These are phyloP conservation scores for Tricholoma bakamatsutake DNA, from an alignment of 768 basidiomycete species.

Conservation along the genomic window DNA sequence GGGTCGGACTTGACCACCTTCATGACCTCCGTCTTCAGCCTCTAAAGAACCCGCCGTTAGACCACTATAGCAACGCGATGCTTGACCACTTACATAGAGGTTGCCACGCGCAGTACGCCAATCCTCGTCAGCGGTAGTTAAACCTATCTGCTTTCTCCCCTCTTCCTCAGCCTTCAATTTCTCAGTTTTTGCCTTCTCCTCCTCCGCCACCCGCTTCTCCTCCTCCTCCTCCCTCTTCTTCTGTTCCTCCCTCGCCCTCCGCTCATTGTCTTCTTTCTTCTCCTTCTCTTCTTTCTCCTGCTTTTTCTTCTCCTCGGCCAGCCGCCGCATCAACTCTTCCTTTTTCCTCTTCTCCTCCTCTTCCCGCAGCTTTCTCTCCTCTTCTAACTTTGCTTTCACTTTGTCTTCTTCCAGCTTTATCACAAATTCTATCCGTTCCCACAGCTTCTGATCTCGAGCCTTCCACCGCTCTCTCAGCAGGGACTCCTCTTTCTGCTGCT, in stretches of 20 bases:
- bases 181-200: conserved; percentile 28
- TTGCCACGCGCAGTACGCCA: conserved; percentile 53
- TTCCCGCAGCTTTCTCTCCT: conserved; percentile 45
- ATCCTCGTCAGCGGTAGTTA: conserved; percentile 55
- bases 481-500: conserved; percentile 42
- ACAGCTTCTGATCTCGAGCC: conserved; percentile 46
- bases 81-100: conserved; percentile 41
- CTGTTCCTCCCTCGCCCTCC: conserved; percentile 35
- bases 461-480: conserved; percentile 40
- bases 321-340: conserved; percentile 37
- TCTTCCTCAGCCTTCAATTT: conserved; percentile 28
- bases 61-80: background rate
- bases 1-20: conserved; percentile 55
- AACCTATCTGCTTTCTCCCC: conserved; percentile 37
- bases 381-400: conserved; percentile 43
- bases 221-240: conserved; percentile 24
- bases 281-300: conserved; percentile 44
- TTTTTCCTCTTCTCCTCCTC: conserved; percentile 40
- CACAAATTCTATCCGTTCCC: conserved; percentile 54
- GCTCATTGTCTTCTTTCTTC: conserved; percentile 38
- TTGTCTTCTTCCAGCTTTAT: conserved; percentile 64
- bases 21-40: conserved; percentile 61
- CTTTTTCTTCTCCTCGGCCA: conserved; percentile 35
- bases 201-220: conserved; percentile 34
- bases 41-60: conserved; percentile 27